These are phyloP conservation scores for Stenogyne calaminthoides DNA, from an alignment of 305 asterid species.

Conservation along the genomic window DNA sequence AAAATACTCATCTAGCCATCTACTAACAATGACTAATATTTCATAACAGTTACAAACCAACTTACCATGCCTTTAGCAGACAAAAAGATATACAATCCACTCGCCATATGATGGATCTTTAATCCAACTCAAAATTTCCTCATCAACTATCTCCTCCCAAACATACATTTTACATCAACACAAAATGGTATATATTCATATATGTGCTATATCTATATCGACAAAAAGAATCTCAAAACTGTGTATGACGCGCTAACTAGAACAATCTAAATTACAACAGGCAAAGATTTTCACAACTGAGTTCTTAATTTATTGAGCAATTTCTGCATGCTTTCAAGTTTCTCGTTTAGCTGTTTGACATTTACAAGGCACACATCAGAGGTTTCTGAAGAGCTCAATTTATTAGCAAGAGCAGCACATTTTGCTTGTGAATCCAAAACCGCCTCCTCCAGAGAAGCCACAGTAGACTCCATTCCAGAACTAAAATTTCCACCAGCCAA, in stretches of 20 bases:
- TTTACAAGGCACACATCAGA: conserved; percentile 47
- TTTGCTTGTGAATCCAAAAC: conserved; percentile 61
- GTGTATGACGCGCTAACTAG: background rate
- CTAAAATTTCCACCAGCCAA: conserved; percentile 31
- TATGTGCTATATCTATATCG: conserved; percentile 44
- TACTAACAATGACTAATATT: no score
- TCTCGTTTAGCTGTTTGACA: conserved; percentile 64
- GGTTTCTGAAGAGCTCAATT: conserved; percentile 45
- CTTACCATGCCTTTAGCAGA: no score
- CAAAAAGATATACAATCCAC: no score
- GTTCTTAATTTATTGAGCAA: conserved; percentile 60
- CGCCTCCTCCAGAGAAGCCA: conserved; percentile 78
- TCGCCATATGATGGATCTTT: background rate
- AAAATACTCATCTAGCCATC: no score
- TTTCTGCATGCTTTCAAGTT: conserved; percentile 79
- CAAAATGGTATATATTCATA: conserved; percentile 31
- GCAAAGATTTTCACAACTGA: conserved; percentile 36
- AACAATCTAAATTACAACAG: conserved; percentile 20
- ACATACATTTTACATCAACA: conserved; percentile 27
- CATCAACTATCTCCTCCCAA: conserved; percentile 16
- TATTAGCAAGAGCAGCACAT: conserved; percentile 72
- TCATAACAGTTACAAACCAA: no score
- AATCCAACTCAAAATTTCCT: conserved; percentile 34
- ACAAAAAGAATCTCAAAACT: conserved; percentile 31
- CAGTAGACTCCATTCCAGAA: conserved; percentile 54